A percentile compares a stretch with the other conserved stretches of the same genome.
Evolutionary conservation across 202 grass and related monocot species (phyloP).

Genomic region (Zizania palustris): DNA sequence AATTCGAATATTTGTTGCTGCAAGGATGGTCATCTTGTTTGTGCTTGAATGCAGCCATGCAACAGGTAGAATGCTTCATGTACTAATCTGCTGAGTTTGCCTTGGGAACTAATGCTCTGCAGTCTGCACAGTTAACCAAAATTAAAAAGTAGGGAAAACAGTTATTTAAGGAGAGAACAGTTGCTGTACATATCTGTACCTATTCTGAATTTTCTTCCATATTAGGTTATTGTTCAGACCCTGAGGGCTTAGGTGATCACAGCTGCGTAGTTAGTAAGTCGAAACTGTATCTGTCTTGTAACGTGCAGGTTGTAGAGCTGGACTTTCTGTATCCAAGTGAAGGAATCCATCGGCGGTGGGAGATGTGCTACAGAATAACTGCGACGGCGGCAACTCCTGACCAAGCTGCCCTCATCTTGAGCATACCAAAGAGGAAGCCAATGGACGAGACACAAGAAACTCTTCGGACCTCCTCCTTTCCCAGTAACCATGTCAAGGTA

Average conservation of each 20-base stretch:
- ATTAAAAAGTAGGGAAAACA: neutral
- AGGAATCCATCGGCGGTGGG: conserved; percentile 81
- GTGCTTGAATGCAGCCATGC: neutral
- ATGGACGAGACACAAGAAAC: conserved; percentile 89
- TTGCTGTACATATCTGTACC: neutral
- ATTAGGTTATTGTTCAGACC: neutral
- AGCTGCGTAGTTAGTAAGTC: neutral
- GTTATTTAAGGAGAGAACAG: neutral
- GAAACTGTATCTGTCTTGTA: conserved; percentile 22
- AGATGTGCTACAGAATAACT: conserved; percentile 81
- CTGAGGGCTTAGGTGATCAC: neutral
- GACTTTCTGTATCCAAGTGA: conserved; percentile 96
- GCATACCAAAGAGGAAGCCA: conserved; percentile 76
- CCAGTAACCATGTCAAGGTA: conserved; percentile 85
- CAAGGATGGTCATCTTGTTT: neutral
- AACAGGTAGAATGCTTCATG: neutral
- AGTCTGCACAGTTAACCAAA: neutral
- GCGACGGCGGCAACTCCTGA: conserved; percentile 75
- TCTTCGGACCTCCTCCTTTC: conserved; percentile 80
- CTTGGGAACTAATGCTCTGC: neutral
- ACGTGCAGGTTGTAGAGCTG: conserved; percentile 77
- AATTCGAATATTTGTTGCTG: neutral
- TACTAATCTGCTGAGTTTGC: neutral
- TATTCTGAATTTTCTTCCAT: neutral
- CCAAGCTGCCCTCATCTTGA: conserved; percentile 82